Evolutionary conservation across 1,284 basidiomycete species (phyloP), one percentile per base, ranked within the genome.

Genomic region (Sparassis latifolia): DNA sequence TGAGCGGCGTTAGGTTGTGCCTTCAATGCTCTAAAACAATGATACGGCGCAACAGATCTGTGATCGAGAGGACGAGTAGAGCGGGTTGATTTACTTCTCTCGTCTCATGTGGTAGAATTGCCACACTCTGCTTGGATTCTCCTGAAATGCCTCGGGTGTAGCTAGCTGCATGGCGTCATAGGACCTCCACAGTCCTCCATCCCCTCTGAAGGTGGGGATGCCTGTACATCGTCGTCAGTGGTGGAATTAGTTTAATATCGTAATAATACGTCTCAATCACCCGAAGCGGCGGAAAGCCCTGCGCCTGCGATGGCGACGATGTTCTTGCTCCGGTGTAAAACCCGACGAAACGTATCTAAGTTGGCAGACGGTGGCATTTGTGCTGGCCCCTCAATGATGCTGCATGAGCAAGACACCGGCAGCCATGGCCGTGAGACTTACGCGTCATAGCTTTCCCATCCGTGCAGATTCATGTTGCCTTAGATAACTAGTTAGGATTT

Each of bases 31-130:
- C 79, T 82, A 51, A 20, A 20, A 20, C 20, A 20, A 20, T 20
- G 20, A 20, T 20, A 20, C 20, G 20, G 20, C 1, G 20, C 20
- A 20, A 20, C 20, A 20, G 20, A 20, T 20, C 20, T 20, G 20
- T 20, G 20, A 20, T 20, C 20, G 20, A 1, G 20, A 20, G 20
- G 20, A 20, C 20, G 20, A 20, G 1, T 20, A 20, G 20, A 20
- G 20, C 20, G 20, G 12, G 35, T 1, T 37, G 35, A 6, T 6
- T 37, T 12, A 82, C 80, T 66, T 69, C 54, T 76, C 70, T 48
- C 81, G 68, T 40, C 81, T 68, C 54, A 77, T 76, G 60, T 84
- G 80, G 57, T 81, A 84, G 64, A 85, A 84, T 56, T 80, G 78
- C 83, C 82, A 86, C 2, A 81, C 78, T 2, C 72, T 65, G 28